Percentiles rank a stretch among this genome's conserved stretches.
These are phyloP conservation scores for Basidioascus undulatus DNA, from an alignment of 768 basidiomycete genomes.

Conservation along the genomic window DNA sequence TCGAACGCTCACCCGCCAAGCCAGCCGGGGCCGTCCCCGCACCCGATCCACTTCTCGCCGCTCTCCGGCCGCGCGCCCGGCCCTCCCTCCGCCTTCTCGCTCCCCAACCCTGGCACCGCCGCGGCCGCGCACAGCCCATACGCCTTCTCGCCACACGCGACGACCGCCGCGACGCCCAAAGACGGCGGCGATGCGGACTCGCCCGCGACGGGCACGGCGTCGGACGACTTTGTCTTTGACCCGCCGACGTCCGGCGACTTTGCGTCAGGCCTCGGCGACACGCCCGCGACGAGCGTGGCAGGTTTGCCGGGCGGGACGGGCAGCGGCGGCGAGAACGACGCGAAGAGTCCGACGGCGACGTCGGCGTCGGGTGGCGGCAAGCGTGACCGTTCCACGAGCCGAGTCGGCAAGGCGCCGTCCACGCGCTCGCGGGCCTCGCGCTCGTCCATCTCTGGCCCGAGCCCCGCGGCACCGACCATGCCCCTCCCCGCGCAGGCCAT, in stretches of 20 bases:
- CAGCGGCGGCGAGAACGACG: background rate
- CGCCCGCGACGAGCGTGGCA: background rate
- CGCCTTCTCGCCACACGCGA: constrained; percentile 1
- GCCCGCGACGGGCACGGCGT: constrained; percentile 16
- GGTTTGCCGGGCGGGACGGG: background rate
- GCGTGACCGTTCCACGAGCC: constrained; percentile 3
- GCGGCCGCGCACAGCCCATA: background rate
- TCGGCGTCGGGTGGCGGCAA: constrained; percentile 3
- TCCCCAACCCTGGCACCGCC: no score
- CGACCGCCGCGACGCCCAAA: constrained; percentile 2
- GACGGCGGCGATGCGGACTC: constrained; percentile 11
- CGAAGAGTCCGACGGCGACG: background rate
- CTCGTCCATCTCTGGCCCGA: constrained; percentile 26
- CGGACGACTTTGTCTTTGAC: constrained; percentile 12
- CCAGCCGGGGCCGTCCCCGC: constrained; percentile 26
- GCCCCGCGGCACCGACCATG: constrained; percentile 27
- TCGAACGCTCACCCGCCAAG: constrained; percentile 22
- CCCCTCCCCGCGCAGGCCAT: constrained; percentile 32
- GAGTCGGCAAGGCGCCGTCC: constrained; percentile 16
- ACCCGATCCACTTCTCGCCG: constrained; percentile 40
- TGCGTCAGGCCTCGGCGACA: constrained; percentile 2
- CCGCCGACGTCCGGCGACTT: constrained; percentile 1
- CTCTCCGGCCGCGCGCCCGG: constrained; percentile 20
- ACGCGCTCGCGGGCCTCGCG: constrained; percentile 14
- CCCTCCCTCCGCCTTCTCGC: constrained; percentile 12